phyloP scores from a whole-genome alignment of 805 yeast species.

The Kodamaea sagamina region DNA sequence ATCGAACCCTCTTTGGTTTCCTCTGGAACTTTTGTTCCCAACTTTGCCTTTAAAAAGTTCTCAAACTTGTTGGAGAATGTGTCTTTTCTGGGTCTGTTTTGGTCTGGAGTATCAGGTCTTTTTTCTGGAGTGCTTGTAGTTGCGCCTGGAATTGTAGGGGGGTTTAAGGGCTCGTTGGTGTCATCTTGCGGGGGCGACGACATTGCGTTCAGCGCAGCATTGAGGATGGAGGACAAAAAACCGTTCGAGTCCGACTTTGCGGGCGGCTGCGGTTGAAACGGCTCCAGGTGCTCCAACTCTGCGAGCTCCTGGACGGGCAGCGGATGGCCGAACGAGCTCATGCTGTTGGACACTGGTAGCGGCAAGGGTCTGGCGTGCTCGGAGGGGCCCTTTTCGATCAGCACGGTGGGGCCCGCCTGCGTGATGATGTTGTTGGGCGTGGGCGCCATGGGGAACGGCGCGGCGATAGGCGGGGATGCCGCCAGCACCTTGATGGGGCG shows the following conservation, averaged over 20 bases:
- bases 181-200: background rate
- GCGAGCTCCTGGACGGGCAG: conserved; percentile 12
- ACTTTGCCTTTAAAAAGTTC: conserved; percentile 19
- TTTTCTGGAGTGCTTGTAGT: conserved; percentile 9
- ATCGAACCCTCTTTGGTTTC: background rate
- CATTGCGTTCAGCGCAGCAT: conserved; percentile 50
- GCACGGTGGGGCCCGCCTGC: conserved; percentile 1
- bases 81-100: conserved; percentile 5
- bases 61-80: conserved; percentile 28
- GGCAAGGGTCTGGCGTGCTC: conserved; percentile 1
- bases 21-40: background rate
- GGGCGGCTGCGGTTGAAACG: conserved; percentile 6
- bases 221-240: conserved; percentile 44
- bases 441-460: conserved; percentile 1
- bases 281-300: conserved; percentile 8
- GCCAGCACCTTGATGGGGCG: background rate
- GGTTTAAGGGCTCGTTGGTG: background rate
- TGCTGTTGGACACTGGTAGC: conserved; percentile 1
- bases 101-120: background rate
- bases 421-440: background rate
- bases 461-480: background rate
- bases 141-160: conserved; percentile 3
- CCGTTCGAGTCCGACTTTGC: conserved; percentile 29
- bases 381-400: background rate
- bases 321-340: conserved; percentile 4